A percentile compares a stretch with the other conserved stretches of the same genome.
Evolutionary conservation across 2,329 filamentous ascomycete genomes (phyloP).

Genomic region (Pseudonectria foliicola): DNA sequence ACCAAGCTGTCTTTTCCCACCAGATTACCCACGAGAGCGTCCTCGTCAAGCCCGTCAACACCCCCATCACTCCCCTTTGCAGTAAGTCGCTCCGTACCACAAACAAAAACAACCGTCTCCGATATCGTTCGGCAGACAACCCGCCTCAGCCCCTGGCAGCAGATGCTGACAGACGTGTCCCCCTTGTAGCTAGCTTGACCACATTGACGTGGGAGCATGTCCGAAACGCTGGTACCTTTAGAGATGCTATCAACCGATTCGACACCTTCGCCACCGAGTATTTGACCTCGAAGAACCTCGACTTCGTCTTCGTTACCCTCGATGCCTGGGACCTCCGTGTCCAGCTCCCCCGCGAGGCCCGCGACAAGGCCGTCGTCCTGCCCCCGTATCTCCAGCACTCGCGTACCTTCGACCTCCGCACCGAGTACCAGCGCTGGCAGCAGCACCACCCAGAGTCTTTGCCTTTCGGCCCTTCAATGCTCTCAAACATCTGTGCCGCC

Average conservation of each 20-base stretch:
- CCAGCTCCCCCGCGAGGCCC: slow-evolving; percentile 92
- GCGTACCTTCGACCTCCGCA: slow-evolving; percentile 90
- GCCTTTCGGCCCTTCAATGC: slow-evolving; percentile 89
- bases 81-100: slow-evolving; percentile 59
- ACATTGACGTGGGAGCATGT: slow-evolving; percentile 99
- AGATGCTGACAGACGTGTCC: slow-evolving; percentile 11
- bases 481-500: slow-evolving; percentile 96
- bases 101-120: slow-evolving; percentile 4
- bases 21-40: slow-evolving; percentile 93
- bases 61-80: slow-evolving; percentile 95
- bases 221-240: slow-evolving; percentile 92
- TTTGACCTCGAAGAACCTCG: slow-evolving; percentile 80
- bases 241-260: slow-evolving; percentile 92
- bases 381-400: slow-evolving; percentile 97
- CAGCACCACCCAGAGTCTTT: slow-evolving; percentile 96
- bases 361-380: slow-evolving; percentile 95
- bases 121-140: slow-evolving; percentile 1
- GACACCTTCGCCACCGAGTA: slow-evolving; percentile 91
- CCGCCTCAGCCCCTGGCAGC: slow-evolving; percentile 3
- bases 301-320: slow-evolving; percentile 97
- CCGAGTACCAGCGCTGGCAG: slow-evolving; percentile 98
- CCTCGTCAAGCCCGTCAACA: slow-evolving; percentile 97
- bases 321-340: slow-evolving; percentile 98
- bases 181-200: slow-evolving; percentile 79
- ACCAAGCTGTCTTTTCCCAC: slow-evolving; percentile 5